Base-by-base conservation (phyloP, 108 stramenopile species). In the Nannochloropsis salina region DNA sequence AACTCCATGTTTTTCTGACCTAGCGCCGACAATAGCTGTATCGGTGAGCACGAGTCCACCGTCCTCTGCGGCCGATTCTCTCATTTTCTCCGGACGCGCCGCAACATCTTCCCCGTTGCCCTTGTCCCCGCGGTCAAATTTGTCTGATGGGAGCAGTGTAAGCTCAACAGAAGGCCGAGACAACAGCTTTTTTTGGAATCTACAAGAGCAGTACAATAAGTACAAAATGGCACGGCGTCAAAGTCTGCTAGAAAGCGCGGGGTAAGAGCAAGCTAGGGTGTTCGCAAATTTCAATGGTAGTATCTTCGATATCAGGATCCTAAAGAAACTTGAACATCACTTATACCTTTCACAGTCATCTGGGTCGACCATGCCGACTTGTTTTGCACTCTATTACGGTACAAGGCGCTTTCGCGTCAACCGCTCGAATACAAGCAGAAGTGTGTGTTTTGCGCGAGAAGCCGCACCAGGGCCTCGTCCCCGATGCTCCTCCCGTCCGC, bases 211-310 rank as follows among this genome's bases (percentile, higher is more conserved):
- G 61, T 74, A 74, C 8, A n/a, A 74, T n/a, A 74, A 15, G 20
- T 15, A n/a, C 61, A 74, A 74, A n/a, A n/a, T 74, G n/a, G 61
- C 61, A 15, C 15, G 61, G 61, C 61, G 61, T 15, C 61, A 74
- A n/a, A 74, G 61, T n/a, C 61, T n/a, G 61, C 61, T 74, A n/a
- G 61, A 8, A n/a, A 74, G 61, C 61, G 61, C 61, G 61, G 61
- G 61, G 61, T 74, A n/a, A 74, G 61, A n/a, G n/a, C 61, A 74
- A n/a, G 61, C 31, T 31, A 31, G 31, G 31, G 31, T 31, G 31
- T 31, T 1, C 31, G 31, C 31, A 31, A 31, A 31, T 31, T 31
- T 31, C 31, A 31, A 31, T 31, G 31, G 31, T 31, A 31, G 31
- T 31, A 31, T 31, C 31, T 31, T 31, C 31, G 31, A 31, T 31